Evolutionary conservation across 1,139 yeast genomes (phyloP), one percentile per base, ranked within the genome.

Genomic region (Pneumocystis carinii): DNA sequence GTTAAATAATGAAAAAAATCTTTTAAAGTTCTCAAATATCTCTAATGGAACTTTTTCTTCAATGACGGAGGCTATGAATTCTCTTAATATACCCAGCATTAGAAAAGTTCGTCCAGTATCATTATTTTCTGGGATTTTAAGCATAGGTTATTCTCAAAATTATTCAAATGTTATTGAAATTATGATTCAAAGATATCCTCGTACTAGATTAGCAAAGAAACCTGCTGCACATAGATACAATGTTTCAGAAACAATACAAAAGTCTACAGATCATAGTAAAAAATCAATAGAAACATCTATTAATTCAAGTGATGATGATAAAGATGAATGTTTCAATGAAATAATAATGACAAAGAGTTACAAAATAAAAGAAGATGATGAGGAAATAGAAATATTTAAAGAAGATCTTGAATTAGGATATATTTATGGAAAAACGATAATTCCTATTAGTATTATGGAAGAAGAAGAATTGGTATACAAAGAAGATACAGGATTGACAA

Each of bases 391-490:
- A 3, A 75, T 78, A 0, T 72, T 73, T 0, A 71, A 70, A 32
- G 71, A 70, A 0, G 70, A 71, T 1, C 67, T 77, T 8, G 73
- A 74, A 5, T 77, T 76, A 38, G 95, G 88, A 0, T 88, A 82
- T 72, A 79, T 81, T 67, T 88, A 84, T 70, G 92, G 95, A 6
- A 76, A 82, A n/a, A 80, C 82, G 37, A 74, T 80, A n/a, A 77
- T 82, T 2, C 79, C 82, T 1, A 68, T 82, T 14, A 77, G 81
- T 14, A 73, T 76, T 0, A 78, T 78, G 1, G 74, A 85, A 41
- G 76, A 77, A 35, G 75, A 76, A 27, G 73, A 76, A 1, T 71
- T 82, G 19, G 73, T 72, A n/a, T 77, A 83, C 37, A 71, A 74
- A 2, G 76, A 83, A 0, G 64, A 67, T 2, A 77, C 83, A 0